Base-by-base conservation (phyloP, 495 filamentous ascomycete species). In the Glutinoglossum americanum region DNA sequence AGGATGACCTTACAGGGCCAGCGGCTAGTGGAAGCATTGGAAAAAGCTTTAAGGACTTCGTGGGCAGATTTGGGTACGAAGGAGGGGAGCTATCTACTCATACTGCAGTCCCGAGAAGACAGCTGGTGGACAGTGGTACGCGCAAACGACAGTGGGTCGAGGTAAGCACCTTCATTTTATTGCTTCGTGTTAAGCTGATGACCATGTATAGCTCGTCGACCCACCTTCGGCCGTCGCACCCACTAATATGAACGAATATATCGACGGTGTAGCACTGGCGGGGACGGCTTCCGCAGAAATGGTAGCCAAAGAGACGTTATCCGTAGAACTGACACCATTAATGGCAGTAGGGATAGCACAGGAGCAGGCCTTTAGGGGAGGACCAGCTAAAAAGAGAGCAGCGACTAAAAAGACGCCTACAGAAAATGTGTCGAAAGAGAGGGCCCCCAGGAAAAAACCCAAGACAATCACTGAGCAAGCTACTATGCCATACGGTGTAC, bases 391-490 rank as follows among this genome's bases (percentile, higher is more conserved):
- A 13, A 45, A 0, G 57, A 61, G 23, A 58, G 47, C 61, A 41
- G 66, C 69, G 15, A 62, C 66, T 9, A 73, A 74, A 60, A 67
- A 82, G 73, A 60, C 62, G 62, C 21, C 26, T 19, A 51, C 9
- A 10, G 47, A 10, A 3, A 51, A 51, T 8, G 28, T n/a, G n/a
- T 10, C 41, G 11, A 59, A 33, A 25, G 17, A n/a, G 17, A 69
- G 83, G 74, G 70, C 70, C 19, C 76, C 74, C 30, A 80, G 77
- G 61, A 94, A 84, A 70, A 89, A 86, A 65, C 69, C 82, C 0
- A 82, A 79, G 41, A 97, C 90, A 7, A 81, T 97, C 56, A 97
- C 90, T 1, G 87, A 83, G 55, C 71, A 83, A 48, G 87, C 89
- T 26, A 95, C 82, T 3, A 82, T 84, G 25, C 79, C 80, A n/a